Conservation (phyloP, 2,329 filamentous ascomycete species). For the Talaromyces piceae region DNA sequence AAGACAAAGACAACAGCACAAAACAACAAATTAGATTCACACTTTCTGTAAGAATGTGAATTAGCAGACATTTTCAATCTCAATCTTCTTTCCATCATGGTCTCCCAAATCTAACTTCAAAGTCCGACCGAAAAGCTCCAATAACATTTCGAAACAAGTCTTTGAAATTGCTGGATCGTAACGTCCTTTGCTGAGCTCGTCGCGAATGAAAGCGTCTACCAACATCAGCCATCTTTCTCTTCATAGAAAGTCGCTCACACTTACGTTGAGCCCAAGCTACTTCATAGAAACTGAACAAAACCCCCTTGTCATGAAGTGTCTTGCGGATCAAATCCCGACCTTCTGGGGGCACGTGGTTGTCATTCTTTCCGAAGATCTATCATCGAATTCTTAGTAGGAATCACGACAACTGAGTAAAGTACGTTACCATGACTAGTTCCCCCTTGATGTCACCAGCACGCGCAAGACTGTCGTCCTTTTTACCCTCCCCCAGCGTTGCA, state of each 20-base stretch:
- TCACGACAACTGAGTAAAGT: background rate
- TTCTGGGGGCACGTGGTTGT: slow-evolving; percentile 78
- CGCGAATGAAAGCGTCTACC: slow-evolving; percentile 77
- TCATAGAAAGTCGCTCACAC: slow-evolving; percentile 19
- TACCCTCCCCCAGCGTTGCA: slow-evolving; percentile 63
- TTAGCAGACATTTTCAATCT: slow-evolving; percentile 67
- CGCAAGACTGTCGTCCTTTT: slow-evolving; percentile 55
- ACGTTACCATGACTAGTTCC: slow-evolving; percentile 64
- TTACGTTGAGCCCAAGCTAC: slow-evolving; percentile 80
- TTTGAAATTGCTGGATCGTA: slow-evolving; percentile 84
- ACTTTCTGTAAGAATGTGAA: background rate
- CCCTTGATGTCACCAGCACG: slow-evolving; percentile 62
- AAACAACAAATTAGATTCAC: background rate
- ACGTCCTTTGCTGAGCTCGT: slow-evolving; percentile 86
- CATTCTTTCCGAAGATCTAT: slow-evolving; percentile 78
- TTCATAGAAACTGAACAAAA: slow-evolving; percentile 76
- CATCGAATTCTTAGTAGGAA: background rate
- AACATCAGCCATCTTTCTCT: slow-evolving; percentile 4
- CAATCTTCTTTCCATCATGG: slow-evolving; percentile 43
- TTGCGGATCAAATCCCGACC: slow-evolving; percentile 77
- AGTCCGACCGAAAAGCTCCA: slow-evolving; percentile 74
- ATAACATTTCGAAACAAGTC: slow-evolving; percentile 81
- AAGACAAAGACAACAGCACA: background rate
- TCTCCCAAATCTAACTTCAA: slow-evolving; percentile 73
- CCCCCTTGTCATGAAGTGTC: slow-evolving; percentile 68